phyloP scores from a whole-genome alignment of 305 asterid genomes.

The Lippia alba region DNA sequence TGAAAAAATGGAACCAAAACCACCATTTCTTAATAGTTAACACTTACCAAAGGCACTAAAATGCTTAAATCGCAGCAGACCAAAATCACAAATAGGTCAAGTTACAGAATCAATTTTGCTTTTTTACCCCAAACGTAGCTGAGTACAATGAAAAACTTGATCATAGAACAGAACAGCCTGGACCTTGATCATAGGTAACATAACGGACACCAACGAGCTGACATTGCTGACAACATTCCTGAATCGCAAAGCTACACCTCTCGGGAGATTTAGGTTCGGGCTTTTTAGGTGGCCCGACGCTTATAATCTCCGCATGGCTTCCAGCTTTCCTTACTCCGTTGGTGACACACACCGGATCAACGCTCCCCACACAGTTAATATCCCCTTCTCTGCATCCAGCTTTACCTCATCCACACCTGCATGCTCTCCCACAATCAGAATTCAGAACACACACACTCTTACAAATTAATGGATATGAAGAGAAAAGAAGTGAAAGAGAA shows the following conservation, averaged over 20 bases:
- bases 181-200: background rate
- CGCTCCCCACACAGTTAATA: constrained; percentile 43
- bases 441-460: too few relatives aligned
- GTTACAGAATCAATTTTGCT: too few relatives aligned
- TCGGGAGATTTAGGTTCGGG: background rate
- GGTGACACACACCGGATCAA: constrained; percentile 46
- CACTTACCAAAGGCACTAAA: too few relatives aligned
- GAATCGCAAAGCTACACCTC: background rate
- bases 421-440: background rate
- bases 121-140: too few relatives aligned
- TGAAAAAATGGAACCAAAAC: too few relatives aligned
- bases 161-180: constrained; percentile 33
- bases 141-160: too few relatives aligned
- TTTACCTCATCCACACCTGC: constrained; percentile 42
- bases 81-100: too few relatives aligned
- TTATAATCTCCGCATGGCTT: constrained; percentile 36
- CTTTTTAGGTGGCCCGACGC: constrained; percentile 47
- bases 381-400: constrained; percentile 42
- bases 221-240: constrained; percentile 36
- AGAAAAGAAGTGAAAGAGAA: too few relatives aligned
- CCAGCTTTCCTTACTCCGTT: constrained; percentile 39
- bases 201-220: constrained; percentile 28
- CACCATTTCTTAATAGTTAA: too few relatives aligned
- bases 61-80: too few relatives aligned
- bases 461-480: too few relatives aligned